Conservation (phyloP, 345 rosid genomes). For the Geranium rotundifolium region DNA sequence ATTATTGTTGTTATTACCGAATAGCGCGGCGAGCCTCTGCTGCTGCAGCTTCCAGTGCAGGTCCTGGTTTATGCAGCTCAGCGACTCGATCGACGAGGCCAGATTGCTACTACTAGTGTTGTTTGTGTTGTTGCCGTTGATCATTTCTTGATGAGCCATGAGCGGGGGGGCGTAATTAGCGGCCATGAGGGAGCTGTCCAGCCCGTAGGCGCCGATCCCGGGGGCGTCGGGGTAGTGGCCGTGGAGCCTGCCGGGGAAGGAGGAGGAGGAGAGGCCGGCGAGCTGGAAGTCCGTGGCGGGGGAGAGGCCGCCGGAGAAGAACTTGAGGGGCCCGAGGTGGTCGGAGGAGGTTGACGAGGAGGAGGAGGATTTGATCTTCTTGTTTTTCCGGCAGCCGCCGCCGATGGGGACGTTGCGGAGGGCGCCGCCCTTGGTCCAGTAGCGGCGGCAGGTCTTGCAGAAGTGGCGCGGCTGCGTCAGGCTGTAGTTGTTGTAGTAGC, state of each 20-base stretch:
- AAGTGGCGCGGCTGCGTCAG: constrained; percentile 79
- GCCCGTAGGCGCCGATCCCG: too few relatives aligned
- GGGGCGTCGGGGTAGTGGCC: too few relatives aligned
- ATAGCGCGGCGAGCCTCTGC: constrained; percentile 62
- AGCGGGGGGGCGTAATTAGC: too few relatives aligned
- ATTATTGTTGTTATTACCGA: constrained; percentile 27
- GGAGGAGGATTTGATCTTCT: constrained; percentile 53
- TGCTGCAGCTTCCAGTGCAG: constrained; percentile 93
- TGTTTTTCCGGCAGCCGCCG: constrained; percentile 71
- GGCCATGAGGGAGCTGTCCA: too few relatives aligned
- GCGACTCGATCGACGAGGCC: constrained; percentile 74
- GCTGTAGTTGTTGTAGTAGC: constrained; percentile 94
- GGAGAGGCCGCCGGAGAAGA: constrained; percentile 47
- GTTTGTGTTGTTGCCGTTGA: constrained; percentile 21
- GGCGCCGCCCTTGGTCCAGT: constrained; percentile 86
- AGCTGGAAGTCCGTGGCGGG: constrained; percentile 75
- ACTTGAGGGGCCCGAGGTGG: constrained; percentile 48
- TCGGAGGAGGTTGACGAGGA: constrained; percentile 34
- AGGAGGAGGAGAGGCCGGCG: background rate
- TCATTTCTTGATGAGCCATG: constrained; percentile 20
- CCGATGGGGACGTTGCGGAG: constrained; percentile 77
- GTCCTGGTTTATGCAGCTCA: constrained; percentile 86
- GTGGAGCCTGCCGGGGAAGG: too few relatives aligned
- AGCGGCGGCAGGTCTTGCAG: constrained; percentile 73
- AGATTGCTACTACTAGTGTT: constrained; percentile 24